Evolutionary conservation across 176 grass and related monocot genomes (phyloP).

Genomic region (Zoysia japonica): DNA sequence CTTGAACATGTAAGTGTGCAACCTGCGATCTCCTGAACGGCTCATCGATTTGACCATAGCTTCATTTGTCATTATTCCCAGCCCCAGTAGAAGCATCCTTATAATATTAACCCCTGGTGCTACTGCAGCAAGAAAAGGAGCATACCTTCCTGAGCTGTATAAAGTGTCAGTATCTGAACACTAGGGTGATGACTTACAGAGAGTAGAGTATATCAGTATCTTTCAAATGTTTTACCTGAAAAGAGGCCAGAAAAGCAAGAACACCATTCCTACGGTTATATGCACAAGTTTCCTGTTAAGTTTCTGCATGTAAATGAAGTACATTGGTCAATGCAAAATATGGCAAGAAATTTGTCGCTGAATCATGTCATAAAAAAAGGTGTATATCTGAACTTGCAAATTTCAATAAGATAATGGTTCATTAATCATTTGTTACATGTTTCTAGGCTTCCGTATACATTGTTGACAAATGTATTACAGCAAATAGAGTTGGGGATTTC

Average conservation of each 20-base stretch:
- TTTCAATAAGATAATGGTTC: neutral
- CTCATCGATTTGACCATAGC: slow-evolving; percentile 93
- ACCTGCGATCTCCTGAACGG: slow-evolving; percentile 77
- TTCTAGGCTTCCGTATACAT: slow-evolving; percentile 18
- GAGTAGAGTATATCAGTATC: neutral
- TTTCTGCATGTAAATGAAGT: slow-evolving; percentile 58
- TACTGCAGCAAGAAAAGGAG: slow-evolving; percentile 77
- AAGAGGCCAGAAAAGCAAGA: slow-evolving; percentile 90
- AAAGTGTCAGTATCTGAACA: slow-evolving; percentile 37
- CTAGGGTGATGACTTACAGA: neutral
- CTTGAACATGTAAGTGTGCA: slow-evolving; percentile 24
- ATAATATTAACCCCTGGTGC: slow-evolving; percentile 76
- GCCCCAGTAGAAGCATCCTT: slow-evolving; percentile 82
- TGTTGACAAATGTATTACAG: neutral
- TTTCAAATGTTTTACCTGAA: slow-evolving; percentile 59
- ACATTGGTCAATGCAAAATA: slow-evolving; percentile 1
- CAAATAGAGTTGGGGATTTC: neutral
- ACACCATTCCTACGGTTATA: slow-evolving; percentile 74
- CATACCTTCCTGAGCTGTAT: slow-evolving; percentile 60
- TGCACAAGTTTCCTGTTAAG: slow-evolving; percentile 89
- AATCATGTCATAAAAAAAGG: neutral
- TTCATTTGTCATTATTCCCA: slow-evolving; percentile 78
- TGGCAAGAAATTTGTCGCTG: neutral
- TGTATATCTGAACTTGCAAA: neutral
- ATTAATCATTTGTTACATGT: neutral